phyloP scores from a whole-genome alignment of 768 basidiomycete species.

The Dentipellis sp. region DNA sequence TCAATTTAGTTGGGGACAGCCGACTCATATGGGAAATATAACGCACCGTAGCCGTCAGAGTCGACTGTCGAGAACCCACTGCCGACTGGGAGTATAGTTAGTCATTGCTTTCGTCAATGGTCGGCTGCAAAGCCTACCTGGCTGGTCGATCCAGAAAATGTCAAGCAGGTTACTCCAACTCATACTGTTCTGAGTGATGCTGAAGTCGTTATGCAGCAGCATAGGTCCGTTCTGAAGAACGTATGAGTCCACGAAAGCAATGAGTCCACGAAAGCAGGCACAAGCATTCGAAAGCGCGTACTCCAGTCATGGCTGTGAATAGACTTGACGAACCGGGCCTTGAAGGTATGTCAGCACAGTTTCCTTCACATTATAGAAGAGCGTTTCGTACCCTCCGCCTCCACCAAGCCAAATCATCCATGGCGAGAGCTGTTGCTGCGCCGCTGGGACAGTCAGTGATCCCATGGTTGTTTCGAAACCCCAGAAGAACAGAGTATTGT shows the following conservation, averaged over 20 bases:
- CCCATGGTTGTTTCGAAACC: slow-evolving; percentile 28
- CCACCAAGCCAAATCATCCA: slow-evolving; percentile 32
- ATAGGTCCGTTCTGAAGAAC: slow-evolving; percentile 63
- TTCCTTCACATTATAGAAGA: neutral
- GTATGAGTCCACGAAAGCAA: neutral
- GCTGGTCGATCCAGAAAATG: slow-evolving; percentile 69
- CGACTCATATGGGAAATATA: neutral
- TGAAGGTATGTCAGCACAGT: neutral
- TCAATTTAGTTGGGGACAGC: neutral
- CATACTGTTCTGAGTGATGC: slow-evolving; percentile 39
- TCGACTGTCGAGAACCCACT: slow-evolving; percentile 60
- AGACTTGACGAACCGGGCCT: slow-evolving; percentile 68
- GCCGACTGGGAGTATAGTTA: slow-evolving; percentile 30
- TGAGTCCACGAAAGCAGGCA: neutral
- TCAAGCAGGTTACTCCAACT: slow-evolving; percentile 56
- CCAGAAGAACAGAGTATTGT: slow-evolving; percentile 33
- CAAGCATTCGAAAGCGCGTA: slow-evolving; percentile 10
- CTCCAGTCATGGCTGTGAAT: slow-evolving; percentile 53
- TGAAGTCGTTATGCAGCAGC: slow-evolving; percentile 42
- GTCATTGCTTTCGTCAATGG: neutral
- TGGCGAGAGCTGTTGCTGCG: slow-evolving; percentile 19
- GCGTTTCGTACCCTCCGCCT: slow-evolving; percentile 17
- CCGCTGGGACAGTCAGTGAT: slow-evolving; percentile 23
- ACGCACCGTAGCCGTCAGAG: slow-evolving; percentile 46
- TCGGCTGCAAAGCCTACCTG: slow-evolving; percentile 22